Base-by-base conservation (phyloP, 2,329 filamentous ascomycete genomes). In the Beauveria rudraprayagi region DNA sequence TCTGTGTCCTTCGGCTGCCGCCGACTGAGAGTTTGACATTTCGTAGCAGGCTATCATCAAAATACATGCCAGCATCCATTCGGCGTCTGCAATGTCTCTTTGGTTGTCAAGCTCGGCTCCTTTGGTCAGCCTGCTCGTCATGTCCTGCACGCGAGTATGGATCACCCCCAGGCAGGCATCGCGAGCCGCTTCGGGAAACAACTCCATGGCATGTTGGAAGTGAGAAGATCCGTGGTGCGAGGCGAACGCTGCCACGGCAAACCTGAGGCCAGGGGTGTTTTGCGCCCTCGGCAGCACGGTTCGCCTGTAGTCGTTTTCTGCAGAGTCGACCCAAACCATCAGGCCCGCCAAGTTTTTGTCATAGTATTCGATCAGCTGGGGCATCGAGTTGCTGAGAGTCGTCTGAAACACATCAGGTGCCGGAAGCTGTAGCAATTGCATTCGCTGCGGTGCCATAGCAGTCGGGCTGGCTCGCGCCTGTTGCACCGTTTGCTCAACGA, bases 321-420 rank as follows among this genome's bases (percentile, higher is more conserved):
- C 65, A 10, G 69, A 68, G 55, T 71, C 70, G 19, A 71, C 62
- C 70, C 70, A 71, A 17, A 71, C 69, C 70, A 71, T 71, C 11
- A 70, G 63, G 6, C 68, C 67, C 3, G 69, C 69, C 28, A 71
- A 54, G 55, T 69, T 64, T 56, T 68, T 67, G 37, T 70, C 67
- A 53, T 69, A 71, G 55, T 71, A 70, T 9, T 70, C 66, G 34
- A 71, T 65, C 48, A 71, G 67, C 11, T 66, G 62, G 6, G 64
- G 63, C 17, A 63, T 61, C 19, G 69, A 67, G 10, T 59, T 59
- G 34, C 62, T 22, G 10, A 55, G 47, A 4, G 52, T 34, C 17
- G 51, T 56, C n/a, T 61, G 60, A 7, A 61, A 24, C 16, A 52
- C 24, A 7, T 61, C 60, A 24, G 60, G 53, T n/a, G 53, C 17